Evolutionary conservation across 768 basidiomycete species (phyloP), one percentile per base, ranked within the genome.

Genomic region (Psilocybe azurescens): DNA sequence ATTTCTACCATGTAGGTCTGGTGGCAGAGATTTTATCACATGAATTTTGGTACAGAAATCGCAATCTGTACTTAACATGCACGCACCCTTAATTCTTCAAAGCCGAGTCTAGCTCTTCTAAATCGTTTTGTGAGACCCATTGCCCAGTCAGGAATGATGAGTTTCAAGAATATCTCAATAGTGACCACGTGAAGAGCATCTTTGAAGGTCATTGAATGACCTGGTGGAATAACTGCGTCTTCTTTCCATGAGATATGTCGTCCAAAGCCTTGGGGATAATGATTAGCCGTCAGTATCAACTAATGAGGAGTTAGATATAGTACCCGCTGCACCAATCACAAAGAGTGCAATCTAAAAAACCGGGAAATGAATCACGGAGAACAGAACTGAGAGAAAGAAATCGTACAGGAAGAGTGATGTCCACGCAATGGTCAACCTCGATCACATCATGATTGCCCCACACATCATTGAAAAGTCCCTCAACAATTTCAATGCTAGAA

Each of bases 251-350:
- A 78, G 47, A 86, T 77, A 48, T 70, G 72, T 36, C 79, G 77
- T 2, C 86, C 86, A 65, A 87, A 88, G 5, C 85, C 81, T 84
- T 29, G 38, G 56, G 38, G n/a, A 24, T 8, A 24, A 10, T 11
- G 32, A 13, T 30, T 29, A 9, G 9, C 18, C 8, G 32, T 3
- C 18, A 11, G 14, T 30, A 38, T 44, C n/a, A 16, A 44, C 33
- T 14, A 53, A 2, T 18, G 5, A 4, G 38, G 1, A 11, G 29
- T 48, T 61, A 48, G 49, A 51, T n/a, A 20, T 24, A 68, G 30
- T 62, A 82, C 83, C 86, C 62, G 86, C 86, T 2, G 78, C 78
- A 30, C 85, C 78, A 58, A 88, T 84, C 33, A 86, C 80, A 55
- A 84, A 82, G 2, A 87, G 78, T 0, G 86, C 81, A 44, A 86